phyloP scores from a whole-genome alignment of 257 asterid species.

The Prunella vulgaris region DNA sequence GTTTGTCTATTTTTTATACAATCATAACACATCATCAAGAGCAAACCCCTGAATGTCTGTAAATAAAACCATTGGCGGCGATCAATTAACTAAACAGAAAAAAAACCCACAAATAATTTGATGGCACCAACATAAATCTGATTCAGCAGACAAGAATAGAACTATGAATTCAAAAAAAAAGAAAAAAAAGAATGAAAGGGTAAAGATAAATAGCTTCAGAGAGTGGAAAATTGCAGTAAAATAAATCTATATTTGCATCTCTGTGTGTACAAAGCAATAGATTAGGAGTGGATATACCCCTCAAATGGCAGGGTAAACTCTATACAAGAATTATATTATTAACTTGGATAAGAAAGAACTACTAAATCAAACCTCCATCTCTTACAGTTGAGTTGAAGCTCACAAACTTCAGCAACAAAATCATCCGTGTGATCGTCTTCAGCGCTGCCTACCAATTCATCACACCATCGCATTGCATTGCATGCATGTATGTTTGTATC shows the following conservation, averaged over 20 bases:
- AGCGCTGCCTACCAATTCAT: constrained; percentile 19
- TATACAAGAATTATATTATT: constrained; percentile 64
- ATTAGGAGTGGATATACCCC: constrained; percentile 32
- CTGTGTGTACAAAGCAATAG: constrained; percentile 44
- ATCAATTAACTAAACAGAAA: neutral
- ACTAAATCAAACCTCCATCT: constrained; percentile 10
- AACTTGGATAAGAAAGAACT: constrained; percentile 25
- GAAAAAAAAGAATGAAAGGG: neutral
- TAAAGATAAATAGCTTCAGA: constrained; percentile 12
- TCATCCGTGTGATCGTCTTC: constrained; percentile 10
- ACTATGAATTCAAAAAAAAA: neutral
- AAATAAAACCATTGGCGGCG: neutral
- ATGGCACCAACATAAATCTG: neutral
- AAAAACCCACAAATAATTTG: neutral
- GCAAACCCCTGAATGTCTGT: no score
- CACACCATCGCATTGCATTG: neutral
- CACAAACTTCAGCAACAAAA: constrained; percentile 33
- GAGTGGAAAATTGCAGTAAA: constrained; percentile 24
- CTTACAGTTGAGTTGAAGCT: neutral
- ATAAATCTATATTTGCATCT: constrained; percentile 44
- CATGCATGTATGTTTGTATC: constrained; percentile 18
- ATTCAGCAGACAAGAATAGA: neutral
- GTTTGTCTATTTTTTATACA: no score
- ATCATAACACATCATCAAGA: no score
- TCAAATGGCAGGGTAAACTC: constrained; percentile 52